Conservation (phyloP, 768 basidiomycete genomes). For the Podaxis carcinomalis region DNA sequence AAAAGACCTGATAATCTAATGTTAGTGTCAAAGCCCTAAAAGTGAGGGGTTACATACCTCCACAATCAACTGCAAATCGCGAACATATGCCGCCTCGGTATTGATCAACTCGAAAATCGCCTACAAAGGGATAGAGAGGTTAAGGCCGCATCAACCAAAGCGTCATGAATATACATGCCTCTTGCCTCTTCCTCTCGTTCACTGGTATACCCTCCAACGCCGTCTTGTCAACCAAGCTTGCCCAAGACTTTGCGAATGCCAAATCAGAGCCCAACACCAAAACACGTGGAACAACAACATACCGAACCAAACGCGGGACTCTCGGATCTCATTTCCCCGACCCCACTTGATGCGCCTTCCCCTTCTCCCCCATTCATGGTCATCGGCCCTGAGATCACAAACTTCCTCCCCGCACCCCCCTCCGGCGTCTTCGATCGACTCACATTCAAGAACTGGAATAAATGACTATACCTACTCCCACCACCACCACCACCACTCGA, state of each 20-base stretch:
- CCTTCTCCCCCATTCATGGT: slow-evolving; percentile 23
- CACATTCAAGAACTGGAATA: slow-evolving; percentile 63
- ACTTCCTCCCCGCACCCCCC: slow-evolving; percentile 24
- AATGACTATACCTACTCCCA: slow-evolving; percentile 40
- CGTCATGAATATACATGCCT: slow-evolving; percentile 39
- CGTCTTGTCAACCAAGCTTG: slow-evolving; percentile 82
- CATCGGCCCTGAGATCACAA: slow-evolving; percentile 71
- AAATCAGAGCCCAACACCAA: not conserved
- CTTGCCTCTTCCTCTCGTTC: slow-evolving; percentile 82
- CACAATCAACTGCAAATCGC: slow-evolving; percentile 88
- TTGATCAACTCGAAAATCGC: slow-evolving; percentile 93
- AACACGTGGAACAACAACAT: slow-evolving; percentile 16
- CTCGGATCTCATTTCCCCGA: slow-evolving; percentile 33
- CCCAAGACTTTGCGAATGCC: slow-evolving; percentile 65
- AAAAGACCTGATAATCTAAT: slow-evolving; percentile 61
- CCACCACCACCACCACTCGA: slow-evolving; percentile 11
- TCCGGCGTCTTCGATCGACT: slow-evolving; percentile 44
- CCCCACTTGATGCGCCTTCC: slow-evolving; percentile 5
- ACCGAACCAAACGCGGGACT: slow-evolving; percentile 72
- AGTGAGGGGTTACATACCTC: slow-evolving; percentile 47
- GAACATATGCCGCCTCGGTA: slow-evolving; percentile 87
- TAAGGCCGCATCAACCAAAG: not conserved
- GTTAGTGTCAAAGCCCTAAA: not conserved
- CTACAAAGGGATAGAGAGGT: slow-evolving; percentile 25
- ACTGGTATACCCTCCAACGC: slow-evolving; percentile 78